phyloP scores from a whole-genome alignment of 108 stramenopile genomes.

The Nitzschia palea region DNA sequence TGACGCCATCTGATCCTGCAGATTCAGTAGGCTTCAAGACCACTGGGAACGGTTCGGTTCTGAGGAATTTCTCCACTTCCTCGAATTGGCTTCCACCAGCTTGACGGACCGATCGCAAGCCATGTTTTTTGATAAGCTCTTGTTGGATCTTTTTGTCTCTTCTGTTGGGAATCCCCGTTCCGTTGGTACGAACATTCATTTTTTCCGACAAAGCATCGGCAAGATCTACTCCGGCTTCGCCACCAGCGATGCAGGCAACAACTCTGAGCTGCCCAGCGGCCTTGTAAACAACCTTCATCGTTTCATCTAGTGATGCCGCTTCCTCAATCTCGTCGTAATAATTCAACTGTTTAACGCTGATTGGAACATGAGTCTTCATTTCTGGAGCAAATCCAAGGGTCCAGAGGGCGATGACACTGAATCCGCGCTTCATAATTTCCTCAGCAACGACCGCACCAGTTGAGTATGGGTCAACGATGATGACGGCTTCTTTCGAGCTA shows the following conservation, averaged over 20 bases:
- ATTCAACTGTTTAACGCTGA: slow-evolving; percentile 47
- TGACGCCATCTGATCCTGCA: slow-evolving; percentile 95
- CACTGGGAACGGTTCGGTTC: slow-evolving; percentile 73
- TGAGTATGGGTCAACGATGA: slow-evolving; percentile 91
- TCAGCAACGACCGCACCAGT: slow-evolving; percentile 83
- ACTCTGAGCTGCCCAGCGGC: slow-evolving; percentile 64
- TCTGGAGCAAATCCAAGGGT: slow-evolving; percentile 64
- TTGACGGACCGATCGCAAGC: slow-evolving; percentile 87
- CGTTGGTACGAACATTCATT: slow-evolving; percentile 80
- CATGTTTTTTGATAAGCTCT: slow-evolving; percentile 76
- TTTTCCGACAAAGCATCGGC: slow-evolving; percentile 79
- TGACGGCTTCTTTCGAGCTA: slow-evolving; percentile 79
- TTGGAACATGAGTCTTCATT: slow-evolving; percentile 77
- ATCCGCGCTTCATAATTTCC: slow-evolving; percentile 75
- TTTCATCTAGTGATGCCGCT: slow-evolving; percentile 50
- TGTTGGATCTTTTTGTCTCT: slow-evolving; percentile 93
- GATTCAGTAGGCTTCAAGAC: slow-evolving; percentile 92
- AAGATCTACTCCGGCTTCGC: slow-evolving; percentile 85
- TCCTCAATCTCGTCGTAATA: slow-evolving; percentile 66
- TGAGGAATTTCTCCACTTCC: slow-evolving; percentile 81
- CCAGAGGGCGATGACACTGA: slow-evolving; percentile 76
- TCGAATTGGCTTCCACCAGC: slow-evolving; percentile 59
- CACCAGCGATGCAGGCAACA: slow-evolving; percentile 77
- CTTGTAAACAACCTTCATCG: slow-evolving; percentile 45
- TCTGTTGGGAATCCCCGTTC: slow-evolving; percentile 78